Evolutionary conservation across 345 rosid species (phyloP), one percentile per base, ranked within the genome.

Genomic region (Ricinus communis): DNA sequence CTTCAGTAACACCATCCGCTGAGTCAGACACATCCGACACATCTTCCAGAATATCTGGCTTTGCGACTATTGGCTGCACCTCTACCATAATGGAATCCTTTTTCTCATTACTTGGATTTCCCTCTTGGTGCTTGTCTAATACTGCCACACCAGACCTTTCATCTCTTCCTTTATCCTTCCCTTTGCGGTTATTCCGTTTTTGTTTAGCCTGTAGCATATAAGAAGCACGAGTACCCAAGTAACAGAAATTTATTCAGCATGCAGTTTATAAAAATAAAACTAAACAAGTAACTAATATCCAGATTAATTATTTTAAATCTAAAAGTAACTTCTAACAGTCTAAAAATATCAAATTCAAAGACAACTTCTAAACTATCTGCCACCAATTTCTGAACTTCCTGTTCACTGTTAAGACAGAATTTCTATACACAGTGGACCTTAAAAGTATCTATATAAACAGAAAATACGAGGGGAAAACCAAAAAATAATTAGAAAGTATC

Each of bases 11-110:
- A 76, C 84, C 88, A 77, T 87, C 97, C 62, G 81, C 86, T 38
- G 93, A 85, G 82, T 95, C 97, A 72, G 97, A 88, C 53, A 77
- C 70, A 76, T 92, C 96, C n/a, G 99, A 87, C 53, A 76, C 87
- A 78, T 89, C 97, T 74, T 81, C 97, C 57, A 80, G 79, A 72
- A 69, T 69, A 76, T 87, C 96, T 56, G 86, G 74, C 81, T 89
- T 95, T 75, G 82, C 97, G 61, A 77, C 82, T 56, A 74, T 68
- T 55, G 83, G 83, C 40, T 71, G 86, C 68, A 65, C 83, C 69
- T 82, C 87, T 67, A 77, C 88, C 43, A 72, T 61, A 46, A 75
- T 57, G 31, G 80, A 66, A 57, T 82, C 88, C 65, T 80, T 84
- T 56, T 83, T 91, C 52, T 83, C 88, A 69, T 65, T 80, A 79